These are phyloP conservation scores for Boletus nobilissimus DNA, from an alignment of 1,284 basidiomycete species.

Conservation along the genomic window DNA sequence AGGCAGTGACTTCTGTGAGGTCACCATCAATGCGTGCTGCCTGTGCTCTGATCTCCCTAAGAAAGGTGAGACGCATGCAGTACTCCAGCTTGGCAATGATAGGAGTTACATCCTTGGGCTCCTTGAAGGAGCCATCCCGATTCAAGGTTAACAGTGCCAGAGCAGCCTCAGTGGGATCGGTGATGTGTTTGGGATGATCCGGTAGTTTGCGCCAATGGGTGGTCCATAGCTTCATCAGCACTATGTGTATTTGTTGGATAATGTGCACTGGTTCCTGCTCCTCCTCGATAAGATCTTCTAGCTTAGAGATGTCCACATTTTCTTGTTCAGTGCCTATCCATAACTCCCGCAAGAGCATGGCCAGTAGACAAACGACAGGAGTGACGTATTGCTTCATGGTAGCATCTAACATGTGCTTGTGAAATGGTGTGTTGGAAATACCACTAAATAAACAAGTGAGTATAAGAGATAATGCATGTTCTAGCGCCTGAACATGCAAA, in stretches of 20 bases:
- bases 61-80: conserved; percentile 34
- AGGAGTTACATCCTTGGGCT: conserved; percentile 32
- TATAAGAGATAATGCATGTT: too few species aligned
- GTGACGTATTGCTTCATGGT: conserved; percentile 1
- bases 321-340: not conserved
- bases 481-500: too few species aligned
- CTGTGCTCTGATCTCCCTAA: too few species aligned
- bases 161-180: conserved; percentile 39
- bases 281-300: too few species aligned
- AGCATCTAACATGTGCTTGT: not conserved
- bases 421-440: conserved; percentile 26
- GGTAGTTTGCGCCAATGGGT: not conserved
- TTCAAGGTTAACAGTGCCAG: conserved; percentile 35
- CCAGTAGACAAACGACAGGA: fast-evolving
- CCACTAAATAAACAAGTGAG: not conserved
- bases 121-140: conserved; percentile 30
- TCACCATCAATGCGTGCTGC: too few species aligned
- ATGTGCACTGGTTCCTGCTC: too few species aligned
- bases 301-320: too few species aligned
- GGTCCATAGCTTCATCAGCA: conserved; percentile 29
- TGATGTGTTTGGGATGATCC: too few species aligned
- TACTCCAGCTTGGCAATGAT: conserved; percentile 36
- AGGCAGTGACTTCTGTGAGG: not conserved
- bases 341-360: not conserved
- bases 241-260: not conserved